Percentiles rank a stretch among this genome's conserved stretches.
phyloP scores from a whole-genome alignment of 2,329 filamentous ascomycete genomes.

The Claviceps monticola region DNA sequence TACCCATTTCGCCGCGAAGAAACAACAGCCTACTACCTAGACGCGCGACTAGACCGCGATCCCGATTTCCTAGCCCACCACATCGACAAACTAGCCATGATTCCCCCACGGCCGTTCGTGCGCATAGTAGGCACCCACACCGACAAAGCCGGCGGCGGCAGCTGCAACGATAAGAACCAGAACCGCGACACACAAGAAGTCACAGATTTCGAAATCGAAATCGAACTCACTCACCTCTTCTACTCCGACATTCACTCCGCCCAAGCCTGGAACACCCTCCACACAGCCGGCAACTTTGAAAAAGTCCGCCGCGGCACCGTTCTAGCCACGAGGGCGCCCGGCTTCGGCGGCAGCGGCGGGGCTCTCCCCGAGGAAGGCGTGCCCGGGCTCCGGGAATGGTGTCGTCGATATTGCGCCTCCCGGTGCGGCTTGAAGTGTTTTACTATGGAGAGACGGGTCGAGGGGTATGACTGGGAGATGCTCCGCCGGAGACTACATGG shows the following conservation, averaged over 20 bases:
- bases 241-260: constrained; percentile 29
- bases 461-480: constrained; percentile 44
- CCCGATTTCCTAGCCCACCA: constrained; percentile 28
- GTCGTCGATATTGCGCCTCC: constrained; percentile 50
- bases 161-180: constrained; percentile 13
- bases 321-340: constrained; percentile 35
- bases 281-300: constrained; percentile 42
- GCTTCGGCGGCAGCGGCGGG: constrained; percentile 19
- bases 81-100: constrained; percentile 27
- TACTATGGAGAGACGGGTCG: constrained; percentile 34
- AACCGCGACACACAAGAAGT: constrained; percentile 34
- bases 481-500: constrained; percentile 37
- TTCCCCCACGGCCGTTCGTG: constrained; percentile 40
- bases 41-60: constrained; percentile 30
- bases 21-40: constrained; percentile 27
- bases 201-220: constrained; percentile 44
- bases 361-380: constrained; percentile 16
- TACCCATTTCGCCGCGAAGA: constrained; percentile 17
- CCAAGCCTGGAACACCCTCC: constrained; percentile 29
- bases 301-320: constrained; percentile 52
- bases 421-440: constrained; percentile 44
- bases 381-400: constrained; percentile 43
- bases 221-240: constrained; percentile 47
- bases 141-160: background rate
- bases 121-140: constrained; percentile 38